A percentile compares a stretch with the other conserved stretches of the same genome.
Conservation (phyloP, 108 stramenopile genomes). For the Cafeteria roenbergensis region DNA sequence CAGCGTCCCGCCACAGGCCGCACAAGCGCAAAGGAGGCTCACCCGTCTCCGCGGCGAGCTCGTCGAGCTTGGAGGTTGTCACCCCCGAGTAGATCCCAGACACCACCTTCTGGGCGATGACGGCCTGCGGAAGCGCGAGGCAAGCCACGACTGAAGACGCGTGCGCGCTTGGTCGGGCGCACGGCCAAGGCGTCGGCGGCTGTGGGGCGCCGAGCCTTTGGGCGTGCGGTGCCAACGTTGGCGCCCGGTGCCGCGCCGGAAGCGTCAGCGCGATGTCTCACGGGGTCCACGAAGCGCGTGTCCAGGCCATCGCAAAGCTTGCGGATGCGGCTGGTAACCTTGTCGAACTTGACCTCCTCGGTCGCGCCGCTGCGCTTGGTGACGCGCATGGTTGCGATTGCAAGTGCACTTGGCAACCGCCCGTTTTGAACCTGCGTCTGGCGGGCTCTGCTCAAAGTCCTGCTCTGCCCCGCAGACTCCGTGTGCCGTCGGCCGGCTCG, state of each 20-base stretch:
- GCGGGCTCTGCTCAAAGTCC: not conserved
- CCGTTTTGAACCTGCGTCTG: too few relatives aligned
- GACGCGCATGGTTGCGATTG: slow-evolving; percentile 79
- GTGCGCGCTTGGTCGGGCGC: too few relatives aligned
- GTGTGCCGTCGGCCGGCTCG: not conserved
- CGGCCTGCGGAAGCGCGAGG: not conserved
- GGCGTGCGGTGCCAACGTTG: too few relatives aligned
- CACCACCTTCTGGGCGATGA: slow-evolving; percentile 90
- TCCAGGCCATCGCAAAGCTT: slow-evolving; percentile 92
- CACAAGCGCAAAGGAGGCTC: too few relatives aligned
- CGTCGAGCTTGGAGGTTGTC: slow-evolving; percentile 86
- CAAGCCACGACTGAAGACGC: too few relatives aligned
- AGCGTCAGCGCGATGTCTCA: too few relatives aligned
- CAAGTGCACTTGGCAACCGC: not conserved
- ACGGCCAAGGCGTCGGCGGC: too few relatives aligned
- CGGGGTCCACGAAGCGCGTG: slow-evolving; percentile 60
- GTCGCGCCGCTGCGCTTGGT: slow-evolving; percentile 78
- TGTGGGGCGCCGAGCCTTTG: too few relatives aligned
- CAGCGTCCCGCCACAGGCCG: too few relatives aligned
- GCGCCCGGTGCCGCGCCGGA: too few relatives aligned
- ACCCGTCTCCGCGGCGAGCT: slow-evolving; percentile 89
- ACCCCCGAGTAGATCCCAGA: slow-evolving; percentile 97
- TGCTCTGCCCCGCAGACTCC: not conserved
- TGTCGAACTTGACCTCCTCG: slow-evolving; percentile 90
- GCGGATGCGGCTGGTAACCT: slow-evolving; percentile 84